A percentile compares a stretch with the other conserved stretches of the same genome.
Conservation (phyloP, 2,329 filamentous ascomycete genomes). For the Phoma herbarum region DNA sequence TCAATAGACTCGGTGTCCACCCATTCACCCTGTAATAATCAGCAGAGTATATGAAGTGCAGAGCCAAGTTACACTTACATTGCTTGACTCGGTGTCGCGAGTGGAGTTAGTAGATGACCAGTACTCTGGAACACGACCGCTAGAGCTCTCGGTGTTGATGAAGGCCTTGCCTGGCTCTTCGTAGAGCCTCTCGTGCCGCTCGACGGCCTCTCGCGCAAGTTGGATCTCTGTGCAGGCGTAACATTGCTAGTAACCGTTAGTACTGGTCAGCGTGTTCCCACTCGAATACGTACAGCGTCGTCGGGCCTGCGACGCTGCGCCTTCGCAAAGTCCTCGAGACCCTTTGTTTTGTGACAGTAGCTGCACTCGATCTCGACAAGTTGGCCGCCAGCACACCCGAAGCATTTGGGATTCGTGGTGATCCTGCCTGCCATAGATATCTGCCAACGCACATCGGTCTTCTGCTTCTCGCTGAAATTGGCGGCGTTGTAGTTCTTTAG, state of each 20-base stretch:
- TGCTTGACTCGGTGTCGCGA: constrained; percentile 27
- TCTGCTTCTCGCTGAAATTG: constrained; percentile 60
- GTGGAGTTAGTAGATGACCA: constrained; percentile 18
- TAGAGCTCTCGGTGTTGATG: constrained; percentile 26
- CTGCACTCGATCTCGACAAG: constrained; percentile 59
- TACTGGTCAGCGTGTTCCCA: not conserved
- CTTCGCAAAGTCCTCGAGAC: constrained; percentile 61
- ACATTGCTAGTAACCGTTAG: constrained; percentile 39
- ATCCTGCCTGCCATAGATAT: constrained; percentile 25
- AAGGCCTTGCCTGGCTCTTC: constrained; percentile 39
- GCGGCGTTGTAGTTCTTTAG: constrained; percentile 49
- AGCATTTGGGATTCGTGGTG: constrained; percentile 52
- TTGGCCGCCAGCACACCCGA: constrained; percentile 54
- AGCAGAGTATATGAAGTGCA: constrained; percentile 9
- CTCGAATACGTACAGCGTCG: constrained; percentile 52
- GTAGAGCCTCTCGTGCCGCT: constrained; percentile 38
- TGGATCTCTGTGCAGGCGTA: constrained; percentile 43
- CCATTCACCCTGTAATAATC: constrained; percentile 26
- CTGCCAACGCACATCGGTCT: constrained; percentile 45
- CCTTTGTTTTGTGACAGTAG: constrained; percentile 58
- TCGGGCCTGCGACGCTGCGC: constrained; percentile 57
- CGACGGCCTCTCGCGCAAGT: constrained; percentile 32
- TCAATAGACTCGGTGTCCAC: constrained; percentile 22
- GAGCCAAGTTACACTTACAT: constrained; percentile 22
- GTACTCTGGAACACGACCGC: constrained; percentile 33